Evolutionary conservation across 495 filamentous ascomycete species (phyloP).

Genomic region (Rhypophila decipiens): DNA sequence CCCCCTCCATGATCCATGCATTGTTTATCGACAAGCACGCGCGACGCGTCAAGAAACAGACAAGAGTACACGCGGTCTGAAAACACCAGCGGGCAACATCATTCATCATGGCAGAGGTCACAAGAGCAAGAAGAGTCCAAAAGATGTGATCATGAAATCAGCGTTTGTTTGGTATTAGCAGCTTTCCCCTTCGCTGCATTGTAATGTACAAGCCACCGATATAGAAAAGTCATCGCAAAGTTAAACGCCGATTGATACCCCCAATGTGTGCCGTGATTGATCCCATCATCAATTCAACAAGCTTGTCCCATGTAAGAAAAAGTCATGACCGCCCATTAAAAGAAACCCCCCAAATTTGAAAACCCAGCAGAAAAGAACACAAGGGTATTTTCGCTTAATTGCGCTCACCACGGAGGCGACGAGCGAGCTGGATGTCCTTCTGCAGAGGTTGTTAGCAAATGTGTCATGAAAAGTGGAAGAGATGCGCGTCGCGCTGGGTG

Average conservation of each 20-base stretch:
- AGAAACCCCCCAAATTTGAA: conserved; percentile 4
- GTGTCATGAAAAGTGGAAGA: not conserved
- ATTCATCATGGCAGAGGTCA: conserved; percentile 3
- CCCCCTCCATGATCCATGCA: too few relatives aligned
- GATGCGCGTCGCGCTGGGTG: too few relatives aligned
- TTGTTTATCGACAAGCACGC: too few relatives aligned
- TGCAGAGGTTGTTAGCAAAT: conserved; percentile 36
- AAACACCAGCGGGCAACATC: too few relatives aligned
- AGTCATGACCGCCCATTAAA: conserved; percentile 26
- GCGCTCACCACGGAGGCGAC: conserved; percentile 94
- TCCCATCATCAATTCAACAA: conserved; percentile 21
- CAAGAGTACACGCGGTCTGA: too few relatives aligned
- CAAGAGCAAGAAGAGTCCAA: too few relatives aligned
- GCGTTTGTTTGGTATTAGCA: conserved; percentile 11
- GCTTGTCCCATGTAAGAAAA: conserved; percentile 16
- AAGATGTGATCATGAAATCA: not conserved
- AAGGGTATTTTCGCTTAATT: conserved; percentile 30
- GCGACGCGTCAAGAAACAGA: too few relatives aligned
- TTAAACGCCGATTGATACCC: conserved; percentile 33
- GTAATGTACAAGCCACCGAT: conserved; percentile 33
- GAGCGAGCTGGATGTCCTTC: conserved; percentile 97
- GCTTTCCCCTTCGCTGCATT: conserved; percentile 10
- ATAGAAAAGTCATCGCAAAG: conserved; percentile 24
- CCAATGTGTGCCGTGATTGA: conserved; percentile 18
- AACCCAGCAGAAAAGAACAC: conserved; percentile 6